Percentiles rank a stretch among this genome's conserved stretches.
Evolutionary conservation across 148 eudicot species (phyloP).

Genomic region (Amaranthus cruentus): DNA sequence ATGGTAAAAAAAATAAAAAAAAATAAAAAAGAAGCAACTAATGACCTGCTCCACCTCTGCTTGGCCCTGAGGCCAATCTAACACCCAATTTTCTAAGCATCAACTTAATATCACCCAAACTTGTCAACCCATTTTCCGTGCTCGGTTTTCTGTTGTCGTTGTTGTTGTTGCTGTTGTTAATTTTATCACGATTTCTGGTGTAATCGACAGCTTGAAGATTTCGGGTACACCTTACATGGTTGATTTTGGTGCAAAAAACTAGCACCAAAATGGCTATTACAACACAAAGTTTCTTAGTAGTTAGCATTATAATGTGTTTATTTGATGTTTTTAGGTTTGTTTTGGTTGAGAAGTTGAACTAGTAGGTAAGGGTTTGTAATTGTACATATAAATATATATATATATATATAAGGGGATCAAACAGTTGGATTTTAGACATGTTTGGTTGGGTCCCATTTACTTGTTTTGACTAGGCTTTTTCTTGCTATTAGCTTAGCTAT

Average conservation of each 20-base stretch:
- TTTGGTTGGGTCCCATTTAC: not conserved
- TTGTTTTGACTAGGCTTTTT: slow-evolving; percentile 7
- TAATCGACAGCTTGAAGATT: not conserved
- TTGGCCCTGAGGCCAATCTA: slow-evolving; percentile 15
- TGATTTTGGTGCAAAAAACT: not conserved
- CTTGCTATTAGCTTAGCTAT: not conserved
- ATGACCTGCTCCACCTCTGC: slow-evolving; percentile 15
- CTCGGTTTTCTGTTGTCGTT: not conserved
- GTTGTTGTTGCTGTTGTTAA: not conserved
- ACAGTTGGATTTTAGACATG: not conserved
- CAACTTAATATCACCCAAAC: not conserved
- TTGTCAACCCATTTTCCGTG: not conserved
- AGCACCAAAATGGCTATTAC: slow-evolving; percentile 5
- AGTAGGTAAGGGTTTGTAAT: no score
- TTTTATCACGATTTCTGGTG: no score
- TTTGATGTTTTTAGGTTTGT: no score
- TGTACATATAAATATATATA: not conserved
- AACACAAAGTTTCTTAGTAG: not conserved
- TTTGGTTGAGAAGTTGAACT: no score
- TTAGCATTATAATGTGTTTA: not conserved
- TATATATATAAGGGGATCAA: not conserved
- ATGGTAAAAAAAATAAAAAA: no score
- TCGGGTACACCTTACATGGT: not conserved
- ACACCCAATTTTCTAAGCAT: slow-evolving; percentile 12
- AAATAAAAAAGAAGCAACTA: not conserved